Conservation (phyloP, 306 rosid species). For the Trifolium pratense region DNA sequence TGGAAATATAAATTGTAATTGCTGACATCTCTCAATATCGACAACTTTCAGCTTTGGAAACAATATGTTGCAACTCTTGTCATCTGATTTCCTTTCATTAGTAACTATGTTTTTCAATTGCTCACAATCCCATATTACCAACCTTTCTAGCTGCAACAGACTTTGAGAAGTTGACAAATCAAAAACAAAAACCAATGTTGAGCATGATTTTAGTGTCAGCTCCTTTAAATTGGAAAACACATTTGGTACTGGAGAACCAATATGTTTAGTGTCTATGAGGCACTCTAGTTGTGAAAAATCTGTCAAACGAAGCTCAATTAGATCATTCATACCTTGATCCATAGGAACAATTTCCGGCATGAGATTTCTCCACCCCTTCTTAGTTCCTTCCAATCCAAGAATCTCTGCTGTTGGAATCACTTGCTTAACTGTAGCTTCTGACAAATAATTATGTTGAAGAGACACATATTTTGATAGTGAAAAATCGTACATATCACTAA, state of each 20-base stretch:
- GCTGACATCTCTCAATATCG: accelerated
- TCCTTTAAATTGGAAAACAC: no score
- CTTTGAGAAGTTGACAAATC: not conserved
- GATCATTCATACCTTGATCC: not conserved
- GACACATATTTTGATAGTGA: not conserved
- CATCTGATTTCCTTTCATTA: not conserved
- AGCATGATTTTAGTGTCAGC: accelerated
- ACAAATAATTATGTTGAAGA: no score
- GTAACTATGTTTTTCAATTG: not conserved
- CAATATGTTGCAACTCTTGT: not conserved
- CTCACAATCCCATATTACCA: accelerated
- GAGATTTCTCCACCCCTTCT: not conserved
- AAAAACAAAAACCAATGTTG: not conserved
- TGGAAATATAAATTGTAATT: no score
- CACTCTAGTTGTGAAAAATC: not conserved
- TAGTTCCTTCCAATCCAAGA: not conserved
- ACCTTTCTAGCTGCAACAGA: not conserved
- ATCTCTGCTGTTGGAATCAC: not conserved
- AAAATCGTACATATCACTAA: not conserved
- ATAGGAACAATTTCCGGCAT: not conserved
- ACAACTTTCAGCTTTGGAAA: not conserved
- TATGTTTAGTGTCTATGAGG: not conserved
- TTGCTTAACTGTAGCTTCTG: not conserved
- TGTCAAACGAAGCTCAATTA: accelerated
- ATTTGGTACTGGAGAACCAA: not conserved